Base-by-base conservation (phyloP, 371 early-diverging fungal genomes). In the Gilbertella persicaria region DNA sequence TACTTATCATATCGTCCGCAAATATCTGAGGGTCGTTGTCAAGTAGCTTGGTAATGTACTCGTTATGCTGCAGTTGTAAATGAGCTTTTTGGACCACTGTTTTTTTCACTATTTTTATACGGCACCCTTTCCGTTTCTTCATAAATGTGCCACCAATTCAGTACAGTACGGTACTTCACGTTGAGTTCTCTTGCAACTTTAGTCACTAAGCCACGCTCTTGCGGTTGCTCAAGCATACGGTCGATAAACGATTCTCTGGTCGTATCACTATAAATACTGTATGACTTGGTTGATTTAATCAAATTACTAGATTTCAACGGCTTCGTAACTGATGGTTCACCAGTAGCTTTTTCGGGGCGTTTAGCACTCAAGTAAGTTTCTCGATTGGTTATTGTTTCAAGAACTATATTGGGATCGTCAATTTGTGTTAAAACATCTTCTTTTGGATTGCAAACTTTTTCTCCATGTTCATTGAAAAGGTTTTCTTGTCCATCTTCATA, bases 301-400 rank as follows among this genome's bases (percentile, higher is more conserved):
- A 20, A 26, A 7, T 52, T 42, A 16, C 14, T 28, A 43, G 30
- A 19, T 24, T 43, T 53, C 44, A 38, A 54, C 47, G 46, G 47
- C 46, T 54, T 54, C 46, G 19, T 54, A 46, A 40, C 41, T 50
- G 42, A 50, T 17, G 38, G 29, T 17, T 30, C 39, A 47, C 47
- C 55, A 46, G 20, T 19, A 21, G 39, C 21, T 39, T 54, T 47
- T 54, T 46, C 30, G 55, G 55, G 55, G 40, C 46, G 47, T 47
- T 54, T 54, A 47, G 46, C 47, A 41, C 55, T 45, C 54, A 54
- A 54, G 45, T 54, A 54, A 38, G 37, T 46, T 54, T 54, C 39
- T 54, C 54, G 38, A 46, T 47, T 46, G 46, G 30, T 54, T 29
- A 41, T 54, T 46, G 39, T 54, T 47, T 45, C 47, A 39, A 54